These are phyloP conservation scores for Acacia melanoxylon DNA, from an alignment of 306 rosid genomes.

Conservation along the genomic window DNA sequence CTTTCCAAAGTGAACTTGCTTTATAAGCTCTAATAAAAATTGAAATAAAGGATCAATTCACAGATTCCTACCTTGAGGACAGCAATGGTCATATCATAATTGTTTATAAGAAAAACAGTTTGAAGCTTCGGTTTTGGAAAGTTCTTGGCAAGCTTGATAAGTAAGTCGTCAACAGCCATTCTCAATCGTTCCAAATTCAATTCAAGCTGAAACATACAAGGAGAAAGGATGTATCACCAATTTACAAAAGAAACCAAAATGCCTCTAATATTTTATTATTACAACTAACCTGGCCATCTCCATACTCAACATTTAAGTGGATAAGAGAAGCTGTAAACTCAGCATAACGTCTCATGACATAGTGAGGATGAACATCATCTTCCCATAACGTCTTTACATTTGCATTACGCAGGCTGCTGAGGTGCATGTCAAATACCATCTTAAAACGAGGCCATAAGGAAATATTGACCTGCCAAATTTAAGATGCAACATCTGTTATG, in stretches of 20 bases:
- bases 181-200: conserved; percentile 86
- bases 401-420: conserved; percentile 86
- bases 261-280: conserved; percentile 10
- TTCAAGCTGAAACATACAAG: conserved; percentile 67
- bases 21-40: conserved; percentile 11
- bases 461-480: conserved; percentile 73
- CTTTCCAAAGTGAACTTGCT: neutral
- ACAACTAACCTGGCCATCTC: conserved; percentile 86
- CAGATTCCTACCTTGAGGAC: conserved; percentile 75
- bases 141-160: conserved; percentile 91
- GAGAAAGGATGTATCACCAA: conserved; percentile 25
- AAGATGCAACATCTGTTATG: conserved; percentile 29
- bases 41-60: conserved; percentile 21
- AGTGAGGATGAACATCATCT: conserved; percentile 98
- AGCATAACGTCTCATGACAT: conserved; percentile 95
- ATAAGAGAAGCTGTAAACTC: conserved; percentile 96
- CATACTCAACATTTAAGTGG: conserved; percentile 85
- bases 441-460: conserved; percentile 97
- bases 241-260: neutral
- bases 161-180: conserved; percentile 94
- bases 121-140: conserved; percentile 77
- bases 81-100: conserved; percentile 94
- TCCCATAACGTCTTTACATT: conserved; percentile 91
- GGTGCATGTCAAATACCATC: conserved; percentile 96
- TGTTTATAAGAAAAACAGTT: conserved; percentile 90